Base-by-base conservation (phyloP, 176 grass and related monocot genomes). In the Dactylis glomerata region DNA sequence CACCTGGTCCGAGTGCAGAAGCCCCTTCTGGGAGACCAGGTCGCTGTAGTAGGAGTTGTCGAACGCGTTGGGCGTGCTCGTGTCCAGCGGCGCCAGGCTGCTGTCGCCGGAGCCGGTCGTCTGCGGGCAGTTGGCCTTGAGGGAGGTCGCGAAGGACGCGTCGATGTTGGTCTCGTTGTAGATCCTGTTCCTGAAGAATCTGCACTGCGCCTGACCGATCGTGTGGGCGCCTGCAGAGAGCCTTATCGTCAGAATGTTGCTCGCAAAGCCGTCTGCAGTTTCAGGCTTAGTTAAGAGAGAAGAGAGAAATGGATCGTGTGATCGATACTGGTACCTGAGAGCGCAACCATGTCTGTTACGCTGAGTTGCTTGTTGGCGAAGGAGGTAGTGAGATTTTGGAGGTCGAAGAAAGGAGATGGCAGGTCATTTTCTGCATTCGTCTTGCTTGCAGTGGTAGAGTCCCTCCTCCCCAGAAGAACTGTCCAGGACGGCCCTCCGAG, bases 131-230 rank as follows among this genome's bases (percentile, higher is more conserved):
- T 55, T 93, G 13, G 66, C 83, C 84, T 36, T 31, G 11, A 7
- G 81, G 12, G 85, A 73, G 2, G 84, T 79, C 10, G 91, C 88
- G 16, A 75, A 90, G 16, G 71, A 10, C 0, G 88, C 44, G 41
- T 96, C 13, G 75, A 96, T 89, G 86, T 89, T 90, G 51, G 88
- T 82, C 62, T 92, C 93, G 68, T 90, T 90, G 93, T 95, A 92
- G 79, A 95, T 88, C 22, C 84, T 89, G 10, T 0, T 26, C 15
- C 81, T 36, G 84, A 83, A 96, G 37, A 2, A 80, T 1, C 1
- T 0, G 86, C 93, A 95, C 46, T 87, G 86, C 4, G 93, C 80
- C 46, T 90, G 76, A 2, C 93, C 93, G 46, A 95, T 88, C 57
- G 93, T 95, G 88, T 92, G 88, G 0, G 85, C 90, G 1, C 93